A percentile compares a stretch with the other conserved stretches of the same genome.
Conservation (phyloP, 2,329 filamentous ascomycete genomes). For the Trichoderma sp. region DNA sequence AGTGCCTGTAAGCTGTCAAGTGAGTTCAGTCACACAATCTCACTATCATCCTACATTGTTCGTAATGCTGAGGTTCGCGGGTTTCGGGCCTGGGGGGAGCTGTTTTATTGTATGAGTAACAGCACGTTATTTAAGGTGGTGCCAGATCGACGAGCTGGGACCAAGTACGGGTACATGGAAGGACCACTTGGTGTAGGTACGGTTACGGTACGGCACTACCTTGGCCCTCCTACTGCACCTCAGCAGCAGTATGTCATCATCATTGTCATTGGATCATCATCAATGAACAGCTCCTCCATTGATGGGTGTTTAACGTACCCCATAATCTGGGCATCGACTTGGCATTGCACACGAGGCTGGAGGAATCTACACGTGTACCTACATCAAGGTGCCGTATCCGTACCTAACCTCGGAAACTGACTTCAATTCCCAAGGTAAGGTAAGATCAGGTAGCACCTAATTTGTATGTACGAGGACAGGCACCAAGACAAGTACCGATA, state of each 20-base stretch:
- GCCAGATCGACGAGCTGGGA: conserved; percentile 5
- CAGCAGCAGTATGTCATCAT: background rate
- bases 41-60: background rate
- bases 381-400: background rate
- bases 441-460: background rate
- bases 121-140: background rate
- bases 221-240: background rate
- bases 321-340: background rate
- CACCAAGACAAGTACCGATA: background rate
- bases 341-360: background rate
- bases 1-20: background rate
- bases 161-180: background rate
- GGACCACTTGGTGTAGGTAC: background rate
- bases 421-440: background rate
- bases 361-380: background rate
- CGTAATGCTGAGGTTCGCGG: background rate
- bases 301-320: background rate
- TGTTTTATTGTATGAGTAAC: background rate
- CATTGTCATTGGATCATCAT: background rate
- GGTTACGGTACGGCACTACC: background rate
- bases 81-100: background rate
- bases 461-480: too few species aligned
- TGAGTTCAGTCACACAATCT: background rate
- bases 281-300: background rate
- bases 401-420: background rate